Conservation (phyloP, 169 alveolate species). For the Plasmodium malariae region DNA sequence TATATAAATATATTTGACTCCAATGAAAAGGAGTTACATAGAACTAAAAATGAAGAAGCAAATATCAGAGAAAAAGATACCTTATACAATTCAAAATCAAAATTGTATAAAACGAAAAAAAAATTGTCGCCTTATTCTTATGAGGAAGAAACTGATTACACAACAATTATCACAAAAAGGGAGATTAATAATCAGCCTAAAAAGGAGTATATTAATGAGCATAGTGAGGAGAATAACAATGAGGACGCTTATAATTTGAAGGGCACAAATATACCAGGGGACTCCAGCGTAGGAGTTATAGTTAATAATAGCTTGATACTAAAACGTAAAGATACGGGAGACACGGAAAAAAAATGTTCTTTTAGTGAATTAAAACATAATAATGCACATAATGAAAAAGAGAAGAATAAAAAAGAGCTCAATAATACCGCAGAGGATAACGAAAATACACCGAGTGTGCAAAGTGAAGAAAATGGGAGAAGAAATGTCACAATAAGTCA, state of each 20-base stretch:
- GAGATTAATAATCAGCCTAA: no score
- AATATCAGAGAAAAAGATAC: not conserved
- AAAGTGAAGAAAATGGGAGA: not conserved
- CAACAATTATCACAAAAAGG: no score
- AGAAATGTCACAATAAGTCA: slow-evolving; percentile 16
- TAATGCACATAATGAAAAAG: not conserved
- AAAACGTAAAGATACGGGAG: no score
- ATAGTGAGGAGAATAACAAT: no score
- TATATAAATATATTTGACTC: not conserved
- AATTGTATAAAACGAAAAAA: not conserved
- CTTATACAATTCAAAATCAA: not conserved
- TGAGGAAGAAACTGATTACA: not conserved
- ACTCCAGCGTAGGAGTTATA: no score
- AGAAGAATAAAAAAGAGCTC: not conserved
- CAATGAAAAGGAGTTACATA: not conserved
- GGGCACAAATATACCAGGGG: no score
- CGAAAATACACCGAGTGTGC: not conserved
- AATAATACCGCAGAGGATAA: not conserved
- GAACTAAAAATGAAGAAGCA: not conserved
- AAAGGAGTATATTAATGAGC: no score
- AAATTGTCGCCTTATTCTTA: not conserved
- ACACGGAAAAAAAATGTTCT: not conserved
- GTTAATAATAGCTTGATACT: no score
- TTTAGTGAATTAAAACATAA: not conserved
- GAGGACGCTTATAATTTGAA: no score